Conservation (phyloP, 768 basidiomycete genomes). For the Pisolithus orientalis region DNA sequence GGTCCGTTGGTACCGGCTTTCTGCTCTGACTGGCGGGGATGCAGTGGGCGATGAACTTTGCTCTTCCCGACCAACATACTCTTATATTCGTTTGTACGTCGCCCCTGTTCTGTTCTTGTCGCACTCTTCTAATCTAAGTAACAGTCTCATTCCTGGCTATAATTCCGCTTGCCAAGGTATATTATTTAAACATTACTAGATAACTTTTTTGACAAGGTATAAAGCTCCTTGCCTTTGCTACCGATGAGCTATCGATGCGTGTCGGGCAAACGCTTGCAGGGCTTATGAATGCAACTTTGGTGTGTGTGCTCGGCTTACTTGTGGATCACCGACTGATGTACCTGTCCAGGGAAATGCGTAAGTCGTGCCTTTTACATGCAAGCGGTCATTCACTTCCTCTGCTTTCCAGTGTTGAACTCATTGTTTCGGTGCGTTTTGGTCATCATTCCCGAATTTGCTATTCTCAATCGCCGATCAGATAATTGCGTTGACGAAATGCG, state of each 20-base stretch:
- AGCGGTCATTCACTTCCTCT: background rate
- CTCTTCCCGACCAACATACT: slow-evolving; percentile 44
- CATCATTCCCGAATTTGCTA: background rate
- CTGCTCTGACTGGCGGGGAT: slow-evolving; percentile 1
- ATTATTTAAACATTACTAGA: background rate
- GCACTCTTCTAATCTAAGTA: background rate
- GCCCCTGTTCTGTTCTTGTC: background rate
- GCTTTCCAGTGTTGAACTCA: slow-evolving; percentile 44
- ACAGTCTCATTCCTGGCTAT: slow-evolving; percentile 77
- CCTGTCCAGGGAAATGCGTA: slow-evolving; percentile 26
- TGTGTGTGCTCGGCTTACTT: slow-evolving; percentile 25
- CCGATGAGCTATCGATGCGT: slow-evolving; percentile 76
- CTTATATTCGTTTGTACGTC: slow-evolving; percentile 69
- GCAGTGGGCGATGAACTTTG: slow-evolving; percentile 72
- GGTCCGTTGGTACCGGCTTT: background rate
- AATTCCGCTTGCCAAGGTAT: slow-evolving; percentile 75
- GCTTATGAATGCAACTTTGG: slow-evolving; percentile 79
- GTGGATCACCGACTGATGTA: background rate
- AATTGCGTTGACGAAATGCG: slow-evolving; percentile 76
- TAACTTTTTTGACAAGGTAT: slow-evolving; percentile 1
- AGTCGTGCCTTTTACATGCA: slow-evolving; percentile 1
- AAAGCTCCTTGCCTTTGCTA: slow-evolving; percentile 76
- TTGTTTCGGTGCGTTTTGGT: slow-evolving; percentile 55
- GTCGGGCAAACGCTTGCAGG: slow-evolving; percentile 83
- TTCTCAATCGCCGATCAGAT: slow-evolving; percentile 37